phyloP scores from a whole-genome alignment of 441 rosid species.

The Erysimum cheiri region DNA sequence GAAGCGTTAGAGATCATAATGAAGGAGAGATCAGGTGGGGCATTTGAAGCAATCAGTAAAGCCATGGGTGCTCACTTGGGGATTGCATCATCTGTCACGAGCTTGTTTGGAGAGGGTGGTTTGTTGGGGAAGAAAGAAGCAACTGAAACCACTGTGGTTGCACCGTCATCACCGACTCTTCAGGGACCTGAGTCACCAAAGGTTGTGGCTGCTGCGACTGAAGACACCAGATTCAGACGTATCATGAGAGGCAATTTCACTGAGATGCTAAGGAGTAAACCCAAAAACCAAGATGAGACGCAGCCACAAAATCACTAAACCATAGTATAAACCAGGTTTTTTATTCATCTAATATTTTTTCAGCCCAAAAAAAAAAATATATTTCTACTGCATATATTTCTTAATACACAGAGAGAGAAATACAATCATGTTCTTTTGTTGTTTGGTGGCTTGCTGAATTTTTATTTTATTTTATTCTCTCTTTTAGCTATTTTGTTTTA shows the following conservation, averaged over 20 bases:
- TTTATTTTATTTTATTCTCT: background rate
- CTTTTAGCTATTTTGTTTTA: background rate
- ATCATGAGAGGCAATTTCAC: slow-evolving; percentile 93
- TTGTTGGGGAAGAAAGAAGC: slow-evolving; percentile 81
- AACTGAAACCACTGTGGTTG: slow-evolving; percentile 16
- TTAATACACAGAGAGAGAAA: slow-evolving; percentile 12
- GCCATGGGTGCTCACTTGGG: slow-evolving; percentile 98
- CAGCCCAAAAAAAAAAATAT: too few species aligned
- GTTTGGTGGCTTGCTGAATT: background rate
- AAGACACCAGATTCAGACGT: slow-evolving; percentile 91
- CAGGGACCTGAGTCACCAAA: slow-evolving; percentile 64
- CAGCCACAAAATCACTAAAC: slow-evolving; percentile 49
- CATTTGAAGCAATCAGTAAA: slow-evolving; percentile 81
- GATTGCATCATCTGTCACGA: slow-evolving; percentile 83
- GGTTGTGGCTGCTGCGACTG: slow-evolving; percentile 49
- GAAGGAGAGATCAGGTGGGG: slow-evolving; percentile 92
- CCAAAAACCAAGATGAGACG: slow-evolving; percentile 66
- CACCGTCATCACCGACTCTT: slow-evolving; percentile 47
- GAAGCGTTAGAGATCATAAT: slow-evolving; percentile 93
- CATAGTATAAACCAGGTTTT: slow-evolving; percentile 17
- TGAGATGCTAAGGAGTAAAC: slow-evolving; percentile 83
- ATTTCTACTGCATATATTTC: slow-evolving; percentile 20
- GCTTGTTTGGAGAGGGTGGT: slow-evolving; percentile 90
- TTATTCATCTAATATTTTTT: slow-evolving; percentile 1
- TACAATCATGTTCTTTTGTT: slow-evolving; percentile 24